These are phyloP conservation scores for Yamadazyma dushanensis DNA, from an alignment of 1,139 yeast genomes.

Conservation along the genomic window DNA sequence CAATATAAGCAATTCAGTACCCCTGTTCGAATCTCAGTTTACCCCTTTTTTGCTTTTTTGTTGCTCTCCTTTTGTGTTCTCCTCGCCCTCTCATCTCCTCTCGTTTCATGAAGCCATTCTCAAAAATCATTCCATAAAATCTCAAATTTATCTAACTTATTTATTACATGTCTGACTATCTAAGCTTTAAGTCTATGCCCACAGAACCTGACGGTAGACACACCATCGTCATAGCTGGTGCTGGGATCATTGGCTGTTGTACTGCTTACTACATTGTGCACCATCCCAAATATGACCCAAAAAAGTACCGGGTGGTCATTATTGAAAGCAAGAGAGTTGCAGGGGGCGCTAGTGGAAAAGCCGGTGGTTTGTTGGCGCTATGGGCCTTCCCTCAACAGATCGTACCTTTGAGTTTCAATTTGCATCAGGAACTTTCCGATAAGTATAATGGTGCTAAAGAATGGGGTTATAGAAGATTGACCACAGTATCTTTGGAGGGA, in stretches of 20 bases:
- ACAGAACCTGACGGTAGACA: conserved; percentile 61
- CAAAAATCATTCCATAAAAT: neutral
- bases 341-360: conserved; percentile 97
- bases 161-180: conserved; percentile 31
- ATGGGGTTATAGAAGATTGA: conserved; percentile 91
- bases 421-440: conserved; percentile 82
- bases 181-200: conserved; percentile 43
- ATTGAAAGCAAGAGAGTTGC: conserved; percentile 91
- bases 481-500: conserved; percentile 87
- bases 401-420: conserved; percentile 81
- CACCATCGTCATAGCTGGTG: conserved; percentile 80
- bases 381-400: conserved; percentile 98
- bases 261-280: conserved; percentile 86
- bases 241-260: conserved; percentile 95
- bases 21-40: no score
- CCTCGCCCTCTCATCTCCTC: no score
- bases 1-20: no score
- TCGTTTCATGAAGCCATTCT: no score
- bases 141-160: neutral
- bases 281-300: conserved; percentile 76
- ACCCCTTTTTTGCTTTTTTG: no score
- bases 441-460: conserved; percentile 76
- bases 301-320: conserved; percentile 78
- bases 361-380: conserved; percentile 90
- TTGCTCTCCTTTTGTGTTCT: no score